Evolutionary conservation across 352 stramenopile genomes (phyloP), one percentile per base, ranked within the genome.

Genomic region (Elongisporangium prolatum): DNA sequence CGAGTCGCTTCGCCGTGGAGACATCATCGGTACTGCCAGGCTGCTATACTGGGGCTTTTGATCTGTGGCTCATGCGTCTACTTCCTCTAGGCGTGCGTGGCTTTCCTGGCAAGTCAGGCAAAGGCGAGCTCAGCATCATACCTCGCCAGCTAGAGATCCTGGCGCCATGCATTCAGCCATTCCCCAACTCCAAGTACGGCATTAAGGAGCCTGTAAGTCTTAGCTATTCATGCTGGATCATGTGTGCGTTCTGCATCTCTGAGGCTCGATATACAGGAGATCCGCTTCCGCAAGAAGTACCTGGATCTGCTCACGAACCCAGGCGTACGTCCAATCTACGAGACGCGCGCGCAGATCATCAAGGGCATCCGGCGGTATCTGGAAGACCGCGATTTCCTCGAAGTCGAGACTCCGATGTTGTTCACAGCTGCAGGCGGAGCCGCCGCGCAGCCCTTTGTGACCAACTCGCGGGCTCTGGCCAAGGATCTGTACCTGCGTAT

Each of bases 401-500:
- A 96, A 66, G 84, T 95, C 4, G 97, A 99, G 79, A 99, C 97
- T 44, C 97, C 97, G 20, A 98, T 99, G 86, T 95, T 99, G 71
- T 98, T 98, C 76, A 98, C 98, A 56, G 96, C 98, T 21, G 91
- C 97, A 13, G 97, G 97, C 37, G 97, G 97, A 47, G 97, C 97
- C 2, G 96, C 96, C 5, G 97, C 97, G 13, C 95, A 97, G 72
- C 97, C 97, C 10, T 99, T 99, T 72, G 88, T 98, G 53, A 99
- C 97, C 4, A 89, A 95, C 61, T 98, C 98, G 64, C 98, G 98
- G 56, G 97, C 98, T 20, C 74, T 99, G 3, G 91, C 94, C 44
- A 92, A 98, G 52, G 89, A 99, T 25, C 71, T 99, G 64, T 99
- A 95, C 56, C 80, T 99, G 57, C 89, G 97, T 48, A 95, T 96